A percentile compares a stretch with the other conserved stretches of the same genome.
Conservation (phyloP, 2,329 filamentous ascomycete species). For the Ophiostoma sp. region DNA sequence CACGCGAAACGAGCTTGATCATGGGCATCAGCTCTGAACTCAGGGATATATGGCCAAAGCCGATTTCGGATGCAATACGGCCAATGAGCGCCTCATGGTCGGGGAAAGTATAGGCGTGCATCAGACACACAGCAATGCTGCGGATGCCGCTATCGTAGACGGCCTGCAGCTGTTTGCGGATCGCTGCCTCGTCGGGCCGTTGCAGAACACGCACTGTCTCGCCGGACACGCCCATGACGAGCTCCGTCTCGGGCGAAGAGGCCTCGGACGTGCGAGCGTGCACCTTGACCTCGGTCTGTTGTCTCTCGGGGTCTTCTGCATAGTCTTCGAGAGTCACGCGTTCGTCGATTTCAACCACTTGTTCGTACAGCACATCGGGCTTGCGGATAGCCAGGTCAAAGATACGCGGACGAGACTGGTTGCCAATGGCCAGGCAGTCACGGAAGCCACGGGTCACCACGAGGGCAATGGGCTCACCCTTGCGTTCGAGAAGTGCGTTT, state of each 20-base stretch:
- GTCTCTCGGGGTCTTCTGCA: conserved; percentile 76
- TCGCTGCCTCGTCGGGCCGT: conserved; percentile 57
- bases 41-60: conserved; percentile 79
- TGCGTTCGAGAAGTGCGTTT: conserved; percentile 85
- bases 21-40: conserved; percentile 85
- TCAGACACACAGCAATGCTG: conserved; percentile 85
- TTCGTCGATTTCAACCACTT: conserved; percentile 87
- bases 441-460: conserved; percentile 86
- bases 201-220: conserved; percentile 72
- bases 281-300: conserved; percentile 54
- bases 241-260: conserved; percentile 47
- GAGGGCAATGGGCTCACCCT: conserved; percentile 84
- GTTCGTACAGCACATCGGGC: conserved; percentile 82
- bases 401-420: conserved; percentile 85
- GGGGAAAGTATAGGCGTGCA: conserved; percentile 91
- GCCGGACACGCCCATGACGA: conserved; percentile 71
- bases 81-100: conserved; percentile 80
- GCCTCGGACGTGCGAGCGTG: conserved; percentile 49
- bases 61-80: conserved; percentile 73
- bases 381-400: conserved; percentile 87
- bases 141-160: conserved; percentile 70
- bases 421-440: conserved; percentile 85
- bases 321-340: conserved; percentile 90
- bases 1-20: conserved; percentile 77
- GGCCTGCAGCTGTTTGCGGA: conserved; percentile 62